Evolutionary conservation across 2,329 filamentous ascomycete species (phyloP).

Genomic region (Dactylellina leptospora): DNA sequence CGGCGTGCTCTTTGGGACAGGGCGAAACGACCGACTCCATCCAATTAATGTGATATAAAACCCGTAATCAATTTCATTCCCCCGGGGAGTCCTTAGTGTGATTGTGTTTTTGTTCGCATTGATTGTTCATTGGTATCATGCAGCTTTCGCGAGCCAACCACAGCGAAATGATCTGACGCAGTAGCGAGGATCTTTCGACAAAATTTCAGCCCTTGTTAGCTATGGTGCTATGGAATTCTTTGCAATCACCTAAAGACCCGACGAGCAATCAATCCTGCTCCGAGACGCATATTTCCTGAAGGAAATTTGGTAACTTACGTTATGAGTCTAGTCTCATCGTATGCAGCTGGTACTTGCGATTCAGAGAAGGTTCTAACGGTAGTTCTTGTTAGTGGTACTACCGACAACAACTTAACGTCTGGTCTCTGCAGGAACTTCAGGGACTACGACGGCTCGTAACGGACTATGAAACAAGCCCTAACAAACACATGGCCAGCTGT

Average conservation of each 20-base stretch:
- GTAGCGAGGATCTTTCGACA: slow-evolving; percentile 22
- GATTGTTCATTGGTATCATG: slow-evolving; percentile 47
- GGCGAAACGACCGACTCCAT: slow-evolving; percentile 8
- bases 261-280: slow-evolving; percentile 42
- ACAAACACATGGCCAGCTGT: slow-evolving; percentile 6
- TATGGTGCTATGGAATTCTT: slow-evolving; percentile 12
- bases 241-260: slow-evolving; percentile 29
- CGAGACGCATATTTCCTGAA: neutral
- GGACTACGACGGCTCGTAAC: slow-evolving; percentile 10
- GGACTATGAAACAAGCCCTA: slow-evolving; percentile 5
- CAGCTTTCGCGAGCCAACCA: slow-evolving; percentile 39
- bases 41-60: slow-evolving; percentile 40
- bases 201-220: slow-evolving; percentile 38
- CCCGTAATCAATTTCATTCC: slow-evolving; percentile 31
- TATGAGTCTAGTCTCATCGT: slow-evolving; percentile 7
- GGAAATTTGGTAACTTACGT: slow-evolving; percentile 3
- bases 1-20: slow-evolving; percentile 12
- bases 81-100: slow-evolving; percentile 51
- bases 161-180: slow-evolving; percentile 21
- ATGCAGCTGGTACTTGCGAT: neutral
- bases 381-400: neutral
- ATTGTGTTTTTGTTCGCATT: slow-evolving; percentile 48
- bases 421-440: slow-evolving; percentile 4
- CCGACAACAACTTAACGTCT: neutral
- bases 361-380: neutral